These are phyloP conservation scores for Rhizopogon sp. DNA, from an alignment of 768 basidiomycete genomes.

Conservation along the genomic window DNA sequence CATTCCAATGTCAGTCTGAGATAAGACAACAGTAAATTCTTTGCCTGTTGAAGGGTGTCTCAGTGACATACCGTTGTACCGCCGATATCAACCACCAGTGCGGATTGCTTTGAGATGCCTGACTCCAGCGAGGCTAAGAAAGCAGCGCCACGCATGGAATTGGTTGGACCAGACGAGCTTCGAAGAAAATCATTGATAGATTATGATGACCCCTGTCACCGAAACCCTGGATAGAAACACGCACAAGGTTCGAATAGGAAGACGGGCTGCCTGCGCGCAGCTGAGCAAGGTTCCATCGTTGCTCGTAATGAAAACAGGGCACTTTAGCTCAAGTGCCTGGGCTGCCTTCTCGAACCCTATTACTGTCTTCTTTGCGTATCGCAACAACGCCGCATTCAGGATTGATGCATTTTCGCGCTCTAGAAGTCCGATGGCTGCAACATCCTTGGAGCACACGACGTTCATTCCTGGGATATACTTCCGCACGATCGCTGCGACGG, in stretches of 20 bases:
- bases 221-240: slow-evolving; percentile 19
- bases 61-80: slow-evolving; percentile 44
- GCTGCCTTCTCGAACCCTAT: slow-evolving; percentile 49
- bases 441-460: slow-evolving; percentile 51
- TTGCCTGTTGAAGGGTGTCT: slow-evolving; percentile 3
- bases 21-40: slow-evolving; percentile 1
- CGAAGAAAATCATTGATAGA: slow-evolving; percentile 5
- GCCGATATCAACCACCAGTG: slow-evolving; percentile 59
- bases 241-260: slow-evolving; percentile 58
- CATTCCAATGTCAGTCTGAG: slow-evolving; percentile 54
- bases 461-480: slow-evolving; percentile 36
- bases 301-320: slow-evolving; percentile 54
- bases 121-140: slow-evolving; percentile 46
- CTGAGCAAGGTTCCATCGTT: slow-evolving; percentile 54
- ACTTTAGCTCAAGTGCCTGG: slow-evolving; percentile 38
- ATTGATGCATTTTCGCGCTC: slow-evolving; percentile 68
- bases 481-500: slow-evolving; percentile 37
- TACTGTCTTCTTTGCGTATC: slow-evolving; percentile 54
- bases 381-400: slow-evolving; percentile 58
- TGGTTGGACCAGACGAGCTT: slow-evolving; percentile 53
- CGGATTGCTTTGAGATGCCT: slow-evolving; percentile 28
- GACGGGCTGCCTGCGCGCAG: slow-evolving; percentile 42
- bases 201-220: slow-evolving; percentile 6
- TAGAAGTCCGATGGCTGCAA: slow-evolving; percentile 53
- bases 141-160: slow-evolving; percentile 66